These are phyloP conservation scores for Wakefieldia striispora DNA, from an alignment of 768 basidiomycete genomes.

Conservation along the genomic window DNA sequence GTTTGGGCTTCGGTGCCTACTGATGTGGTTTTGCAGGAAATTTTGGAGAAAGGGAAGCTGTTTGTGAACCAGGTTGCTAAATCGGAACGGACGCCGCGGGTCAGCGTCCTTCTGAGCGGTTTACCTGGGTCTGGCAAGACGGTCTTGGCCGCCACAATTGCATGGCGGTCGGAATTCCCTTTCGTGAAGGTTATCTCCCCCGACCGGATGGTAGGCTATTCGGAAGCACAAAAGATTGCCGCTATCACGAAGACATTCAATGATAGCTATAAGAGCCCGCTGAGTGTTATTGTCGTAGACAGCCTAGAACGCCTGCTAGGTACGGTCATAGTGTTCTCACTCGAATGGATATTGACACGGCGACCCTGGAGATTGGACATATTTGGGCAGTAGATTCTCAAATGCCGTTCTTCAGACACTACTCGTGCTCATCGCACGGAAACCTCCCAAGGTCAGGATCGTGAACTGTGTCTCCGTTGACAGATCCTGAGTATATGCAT, in stretches of 20 bases:
- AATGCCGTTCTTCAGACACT: conserved; percentile 90
- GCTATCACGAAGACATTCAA: conserved; percentile 90
- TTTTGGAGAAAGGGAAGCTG: conserved; percentile 80
- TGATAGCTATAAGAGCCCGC: conserved; percentile 96
- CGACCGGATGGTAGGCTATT: conserved; percentile 94
- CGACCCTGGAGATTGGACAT: conserved; percentile 79
- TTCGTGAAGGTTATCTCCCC: conserved; percentile 98
- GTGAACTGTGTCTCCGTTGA: not conserved
- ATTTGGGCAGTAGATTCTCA: conserved; percentile 95
- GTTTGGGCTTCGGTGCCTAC: conserved; percentile 1
- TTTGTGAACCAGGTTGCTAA: conserved; percentile 93
- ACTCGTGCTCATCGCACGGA: conserved; percentile 80
- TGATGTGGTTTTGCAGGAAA: conserved; percentile 50
- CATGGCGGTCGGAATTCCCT: conserved; percentile 89
- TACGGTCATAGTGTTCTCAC: conserved; percentile 33
- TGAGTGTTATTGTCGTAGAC: conserved; percentile 95
- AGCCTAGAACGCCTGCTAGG: conserved; percentile 91
- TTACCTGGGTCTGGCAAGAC: conserved; percentile 93
- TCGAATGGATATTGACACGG: conserved; percentile 5
- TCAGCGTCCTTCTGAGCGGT: conserved; percentile 87
- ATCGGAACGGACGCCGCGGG: conserved; percentile 87
- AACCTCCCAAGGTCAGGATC: conserved; percentile 81
- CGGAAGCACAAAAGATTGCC: conserved; percentile 88
- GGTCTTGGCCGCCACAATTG: conserved; percentile 90
- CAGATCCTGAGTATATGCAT: conserved; percentile 8